Percentiles rank a stretch among this genome's conserved stretches.
phyloP scores from a whole-genome alignment of 371 early-diverging fungal species.

The Zancudomyces culisetae region DNA sequence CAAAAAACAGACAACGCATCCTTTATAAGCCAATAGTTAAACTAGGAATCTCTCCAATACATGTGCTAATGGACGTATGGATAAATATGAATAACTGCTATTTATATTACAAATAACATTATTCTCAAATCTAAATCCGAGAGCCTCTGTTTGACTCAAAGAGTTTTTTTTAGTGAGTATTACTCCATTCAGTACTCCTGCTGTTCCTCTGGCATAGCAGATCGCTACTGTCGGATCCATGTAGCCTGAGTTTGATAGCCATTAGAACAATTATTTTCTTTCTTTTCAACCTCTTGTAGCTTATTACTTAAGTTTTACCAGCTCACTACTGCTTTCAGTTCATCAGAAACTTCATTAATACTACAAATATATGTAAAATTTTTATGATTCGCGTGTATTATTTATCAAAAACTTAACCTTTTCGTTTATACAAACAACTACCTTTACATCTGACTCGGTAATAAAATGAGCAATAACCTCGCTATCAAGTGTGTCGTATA shows the following conservation, averaged over 20 bases:
- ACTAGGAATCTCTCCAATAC: slow-evolving; percentile 56
- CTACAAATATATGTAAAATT: slow-evolving; percentile 45
- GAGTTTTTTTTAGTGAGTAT: slow-evolving; percentile 66
- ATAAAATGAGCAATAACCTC: slow-evolving; percentile 46
- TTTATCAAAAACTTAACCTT: slow-evolving; percentile 44
- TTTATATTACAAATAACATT: slow-evolving; percentile 9
- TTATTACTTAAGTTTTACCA: slow-evolving; percentile 12
- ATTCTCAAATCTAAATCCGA: slow-evolving; percentile 4
- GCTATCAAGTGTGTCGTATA: slow-evolving; percentile 88
- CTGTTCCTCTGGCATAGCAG: slow-evolving; percentile 89
- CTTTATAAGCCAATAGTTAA: slow-evolving; percentile 29
- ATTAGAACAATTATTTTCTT: slow-evolving; percentile 19
- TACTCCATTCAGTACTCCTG: slow-evolving; percentile 67
- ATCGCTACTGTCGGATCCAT: slow-evolving; percentile 63
- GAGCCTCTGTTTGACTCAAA: slow-evolving; percentile 20
- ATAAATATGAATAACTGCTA: slow-evolving; percentile 34
- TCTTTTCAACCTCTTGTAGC: slow-evolving; percentile 37
- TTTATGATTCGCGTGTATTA: slow-evolving; percentile 30
- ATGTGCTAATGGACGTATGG: slow-evolving; percentile 90
- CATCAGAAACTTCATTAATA: slow-evolving; percentile 42
- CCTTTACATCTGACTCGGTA: slow-evolving; percentile 46
- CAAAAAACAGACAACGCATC: slow-evolving; percentile 57
- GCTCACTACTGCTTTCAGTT: slow-evolving; percentile 8
- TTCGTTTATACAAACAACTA: slow-evolving; percentile 42
- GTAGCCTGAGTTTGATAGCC: slow-evolving; percentile 16